Percentiles rank a stretch among this genome's conserved stretches.
Conservation (phyloP, 75 land plant genomes). For the Pinus albicaulis region DNA sequence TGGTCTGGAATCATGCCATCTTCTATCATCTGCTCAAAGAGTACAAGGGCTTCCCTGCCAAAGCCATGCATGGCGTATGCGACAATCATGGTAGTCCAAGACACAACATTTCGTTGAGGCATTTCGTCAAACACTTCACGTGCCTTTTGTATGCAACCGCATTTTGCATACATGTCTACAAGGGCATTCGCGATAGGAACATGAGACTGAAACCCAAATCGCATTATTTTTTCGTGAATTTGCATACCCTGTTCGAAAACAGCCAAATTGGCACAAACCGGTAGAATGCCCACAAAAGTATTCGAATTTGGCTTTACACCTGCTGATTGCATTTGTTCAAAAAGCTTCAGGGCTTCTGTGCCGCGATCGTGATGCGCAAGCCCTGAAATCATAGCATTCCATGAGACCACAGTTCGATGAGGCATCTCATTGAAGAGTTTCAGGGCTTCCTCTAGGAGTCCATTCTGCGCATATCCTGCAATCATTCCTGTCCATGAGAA, state of each 20-base stretch:
- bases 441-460: conserved; percentile 32
- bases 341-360: conserved; percentile 45
- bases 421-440: conserved; percentile 24
- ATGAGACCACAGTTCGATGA: conserved; percentile 19
- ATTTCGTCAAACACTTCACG: conserved; percentile 24
- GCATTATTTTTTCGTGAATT: conserved; percentile 32
- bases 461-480: conserved; percentile 47
- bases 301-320: conserved; percentile 37
- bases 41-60: conserved; percentile 25
- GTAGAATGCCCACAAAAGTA: conserved; percentile 36
- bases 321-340: conserved; percentile 23
- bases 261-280: conserved; percentile 39
- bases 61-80: conserved; percentile 40
- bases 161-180: conserved; percentile 71
- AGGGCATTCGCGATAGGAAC: conserved; percentile 29
- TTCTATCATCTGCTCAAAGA: conserved; percentile 49
- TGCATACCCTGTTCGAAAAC: conserved; percentile 39
- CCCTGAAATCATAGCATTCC: conserved; percentile 54
- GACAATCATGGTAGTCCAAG: conserved; percentile 57
- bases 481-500: conserved; percentile 2
- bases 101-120: conserved; percentile 14
- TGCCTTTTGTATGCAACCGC: conserved; percentile 43
- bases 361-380: conserved; percentile 43
- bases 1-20: conserved; percentile 34
- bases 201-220: conserved; percentile 44